A percentile compares a stretch with the other conserved stretches of the same genome.
phyloP scores from a whole-genome alignment of 1,284 basidiomycete genomes.

The Athelia psychrophila region DNA sequence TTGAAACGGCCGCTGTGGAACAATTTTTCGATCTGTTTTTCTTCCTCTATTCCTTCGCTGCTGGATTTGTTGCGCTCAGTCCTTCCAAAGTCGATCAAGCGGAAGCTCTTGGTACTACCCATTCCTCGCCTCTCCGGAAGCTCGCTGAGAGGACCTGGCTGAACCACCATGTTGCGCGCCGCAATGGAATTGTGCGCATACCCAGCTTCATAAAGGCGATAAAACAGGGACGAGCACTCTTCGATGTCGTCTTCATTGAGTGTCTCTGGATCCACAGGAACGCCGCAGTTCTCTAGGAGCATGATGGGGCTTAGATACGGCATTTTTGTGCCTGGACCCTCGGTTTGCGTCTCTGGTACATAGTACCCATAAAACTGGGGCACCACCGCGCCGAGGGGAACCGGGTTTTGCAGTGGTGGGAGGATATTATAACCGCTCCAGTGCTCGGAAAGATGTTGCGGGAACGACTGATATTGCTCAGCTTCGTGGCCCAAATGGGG shows the following conservation, averaged over 20 bases:
- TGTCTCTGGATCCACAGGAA: conserved; percentile 21
- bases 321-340: not conserved
- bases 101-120: conserved; percentile 25
- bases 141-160: conserved; percentile 31
- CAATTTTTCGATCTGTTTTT: no score
- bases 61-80: not conserved
- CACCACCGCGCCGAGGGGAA: conserved; percentile 42
- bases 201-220: conserved; percentile 27
- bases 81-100: conserved; percentile 37
- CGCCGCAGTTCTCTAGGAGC: conserved; percentile 49
- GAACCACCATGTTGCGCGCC: conserved; percentile 33
- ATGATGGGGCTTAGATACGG: conserved; percentile 40
- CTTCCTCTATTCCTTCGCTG: no score
- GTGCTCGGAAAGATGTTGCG: conserved; percentile 42
- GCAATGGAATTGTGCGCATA: conserved; percentile 33
- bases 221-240: conserved; percentile 26
- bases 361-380: conserved; percentile 59
- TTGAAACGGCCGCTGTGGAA: no score
- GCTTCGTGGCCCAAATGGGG: conserved; percentile 29
- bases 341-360: conserved; percentile 22
- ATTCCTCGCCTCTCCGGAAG: conserved; percentile 23
- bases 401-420: conserved; percentile 37
- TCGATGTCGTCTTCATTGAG: conserved; percentile 14
- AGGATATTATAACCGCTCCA: conserved; percentile 45
- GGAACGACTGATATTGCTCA: conserved; percentile 39